Evolutionary conservation across 495 filamentous ascomycete genomes (phyloP).

Genomic region (Podospora didyma): DNA sequence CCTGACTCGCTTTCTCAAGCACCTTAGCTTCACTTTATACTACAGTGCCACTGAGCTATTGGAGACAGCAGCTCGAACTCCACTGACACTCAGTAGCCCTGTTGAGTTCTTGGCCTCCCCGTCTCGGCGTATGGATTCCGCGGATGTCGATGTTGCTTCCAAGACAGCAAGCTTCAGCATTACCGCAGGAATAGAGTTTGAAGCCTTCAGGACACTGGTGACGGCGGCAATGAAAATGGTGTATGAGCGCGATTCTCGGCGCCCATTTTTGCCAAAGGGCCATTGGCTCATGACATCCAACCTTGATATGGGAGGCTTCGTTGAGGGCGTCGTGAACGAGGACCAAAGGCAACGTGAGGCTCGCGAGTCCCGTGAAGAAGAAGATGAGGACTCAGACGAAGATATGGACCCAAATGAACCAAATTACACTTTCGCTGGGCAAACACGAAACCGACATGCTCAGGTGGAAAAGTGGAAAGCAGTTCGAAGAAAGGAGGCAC

Average conservation of each 20-base stretch:
- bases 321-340: conserved; percentile 79
- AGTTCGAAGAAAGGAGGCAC: conserved; percentile 59
- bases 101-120: neutral
- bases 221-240: conserved; percentile 83
- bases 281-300: conserved; percentile 95
- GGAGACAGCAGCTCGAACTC: neutral
- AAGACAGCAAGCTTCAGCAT: conserved; percentile 9
- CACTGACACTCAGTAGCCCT: conserved; percentile 5
- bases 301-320: conserved; percentile 90
- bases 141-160: neutral
- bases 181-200: conserved; percentile 62
- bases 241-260: conserved; percentile 89
- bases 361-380: conserved; percentile 30
- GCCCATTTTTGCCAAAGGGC: conserved; percentile 71
- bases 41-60: conserved; percentile 68
- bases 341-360: conserved; percentile 75
- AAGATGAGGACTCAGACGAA: conserved; percentile 48
- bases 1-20: conserved; percentile 83
- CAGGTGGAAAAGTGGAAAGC: conserved; percentile 46
- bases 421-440: conserved; percentile 20
- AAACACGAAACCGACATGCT: conserved; percentile 31
- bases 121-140: neutral
- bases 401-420: conserved; percentile 36
- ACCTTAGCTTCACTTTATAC: conserved; percentile 86
- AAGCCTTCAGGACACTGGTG: conserved; percentile 73